Base-by-base conservation (phyloP, 257 asterid species). In the Solanum ossicruentum region DNA sequence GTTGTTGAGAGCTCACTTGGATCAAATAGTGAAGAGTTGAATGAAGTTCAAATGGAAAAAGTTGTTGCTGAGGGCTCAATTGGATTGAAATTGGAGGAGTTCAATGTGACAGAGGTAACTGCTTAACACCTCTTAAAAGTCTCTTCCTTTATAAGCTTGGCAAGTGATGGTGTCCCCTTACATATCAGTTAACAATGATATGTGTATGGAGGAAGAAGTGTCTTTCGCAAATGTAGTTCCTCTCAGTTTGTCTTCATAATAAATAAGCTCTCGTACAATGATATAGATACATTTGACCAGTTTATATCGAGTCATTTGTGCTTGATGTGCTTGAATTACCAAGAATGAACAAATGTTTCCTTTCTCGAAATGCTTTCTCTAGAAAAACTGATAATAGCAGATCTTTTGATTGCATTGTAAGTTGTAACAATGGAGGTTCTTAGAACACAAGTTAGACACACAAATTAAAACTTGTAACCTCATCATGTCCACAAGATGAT, bases 21-120 rank as follows among this genome's bases (percentile, higher is more conserved):
- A 81, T 43, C 60, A 28, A 86, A 72, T 84, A 73, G 55, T 70
- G 86, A 87, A 84, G 89, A 85, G 77, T 81, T 83, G 7, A 63
- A 81, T 54, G 73, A 81, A 86, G 87, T 84, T 61, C 87, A 90
- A 75, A 21, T 16, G 65, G 58, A 79, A n/a, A 39, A 28, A 10
- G 56, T 80, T 23, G 84, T 49, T 58, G 84, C 86, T 70, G 85
- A 77, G 79, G 49, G 78, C 3, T 23, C 85, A 15, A 63, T 36
- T 55, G 89, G 80, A 81, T 43, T 15, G 20, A 87, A 73, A 85
- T 79, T 71, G 52, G 85, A 87, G 84, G 89, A 86, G 66, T 77
- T 87, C 65, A 72, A 75, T 84, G 86, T 66, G 84, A 63, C 89
- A 32, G 91, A 91, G 94, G 94, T 92, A 92, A 92, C 86, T 70